Conservation (phyloP, 208 protist genomes). For the Leishmania amazonensis region DNA sequence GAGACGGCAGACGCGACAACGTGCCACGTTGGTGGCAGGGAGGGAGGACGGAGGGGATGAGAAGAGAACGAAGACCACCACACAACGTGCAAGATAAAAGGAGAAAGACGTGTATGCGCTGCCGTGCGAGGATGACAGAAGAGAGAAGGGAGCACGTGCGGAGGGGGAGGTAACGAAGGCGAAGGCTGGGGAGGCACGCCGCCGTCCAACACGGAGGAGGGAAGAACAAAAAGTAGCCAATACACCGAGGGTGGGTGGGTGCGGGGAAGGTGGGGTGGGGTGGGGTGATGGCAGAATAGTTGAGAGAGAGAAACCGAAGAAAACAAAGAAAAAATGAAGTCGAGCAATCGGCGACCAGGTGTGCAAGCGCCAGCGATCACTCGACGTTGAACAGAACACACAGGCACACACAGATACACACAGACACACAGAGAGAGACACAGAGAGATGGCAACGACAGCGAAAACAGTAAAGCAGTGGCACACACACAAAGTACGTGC, state of each 20-base stretch:
- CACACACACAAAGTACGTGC: background rate
- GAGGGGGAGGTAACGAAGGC: background rate
- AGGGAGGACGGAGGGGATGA: background rate
- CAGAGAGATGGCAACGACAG: background rate
- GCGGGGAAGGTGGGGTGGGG: background rate
- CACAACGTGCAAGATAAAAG: no score
- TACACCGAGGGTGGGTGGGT: background rate
- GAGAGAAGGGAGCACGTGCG: background rate
- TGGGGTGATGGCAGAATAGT: background rate
- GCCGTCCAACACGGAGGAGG: background rate
- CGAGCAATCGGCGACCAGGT: background rate
- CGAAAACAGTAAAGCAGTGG: background rate
- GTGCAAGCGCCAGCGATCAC: background rate
- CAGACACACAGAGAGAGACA: background rate
- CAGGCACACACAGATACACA: background rate
- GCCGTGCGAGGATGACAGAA: background rate
- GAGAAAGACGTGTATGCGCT: background rate
- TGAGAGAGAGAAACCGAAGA: background rate
- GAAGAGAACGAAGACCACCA: background rate
- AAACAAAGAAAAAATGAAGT: background rate
- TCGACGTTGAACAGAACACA: background rate
- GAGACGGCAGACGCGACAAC: background rate
- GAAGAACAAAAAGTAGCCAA: background rate
- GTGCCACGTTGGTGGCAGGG: background rate
- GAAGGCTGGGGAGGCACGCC: background rate